Evolutionary conservation across 257 asterid species (phyloP), one percentile per base, ranked within the genome.

Genomic region (Petunia axillaris): DNA sequence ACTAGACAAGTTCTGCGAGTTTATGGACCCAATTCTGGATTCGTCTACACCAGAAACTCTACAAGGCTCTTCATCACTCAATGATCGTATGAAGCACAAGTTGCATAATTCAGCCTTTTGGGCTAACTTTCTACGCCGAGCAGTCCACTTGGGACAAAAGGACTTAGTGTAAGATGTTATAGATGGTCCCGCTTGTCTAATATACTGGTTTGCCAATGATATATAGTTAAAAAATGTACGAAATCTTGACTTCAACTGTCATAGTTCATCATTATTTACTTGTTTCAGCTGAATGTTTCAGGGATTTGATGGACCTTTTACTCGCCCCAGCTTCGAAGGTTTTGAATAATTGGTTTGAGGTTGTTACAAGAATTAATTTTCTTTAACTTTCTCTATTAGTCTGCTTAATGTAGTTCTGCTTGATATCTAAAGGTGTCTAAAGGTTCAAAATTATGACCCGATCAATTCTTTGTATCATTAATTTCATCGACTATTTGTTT

Each of bases 301-400:
- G 99, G 93, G 94, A 95, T 67, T 93, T 93, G 87, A 78, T 91
- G 92, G 97, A 95, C 82, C 96, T 95, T 70, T 80, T 95, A 84
- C 84, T 95, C 80, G 86, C 98, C 68, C 99, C 98, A 73, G 97
- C 97, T 75, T 93, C 99, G 10, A 93, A 92, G 91, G 93, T 95
- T 84, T 85, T 95, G 82, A 88, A 95, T 85, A 93, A 90, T 78
- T 95, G 98, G 99, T 95, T 95, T 83, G 98, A 95, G 99, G 99
- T 95, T 87, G 80, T 79, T 60, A 71, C 64, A 55, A 4, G 74
- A 8, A 38, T 71, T 44, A 46, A 4, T 13, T 50, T 50, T 73
- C 14, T 6, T 48, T 50, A 46, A 35, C 78, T 50, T 36, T 10
- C 6, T 73, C 13, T 6, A 36, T 73, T 35, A 50, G 78, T 35